phyloP scores from a whole-genome alignment of 2,329 filamentous ascomycete genomes.

The Fusarium subglutinans region DNA sequence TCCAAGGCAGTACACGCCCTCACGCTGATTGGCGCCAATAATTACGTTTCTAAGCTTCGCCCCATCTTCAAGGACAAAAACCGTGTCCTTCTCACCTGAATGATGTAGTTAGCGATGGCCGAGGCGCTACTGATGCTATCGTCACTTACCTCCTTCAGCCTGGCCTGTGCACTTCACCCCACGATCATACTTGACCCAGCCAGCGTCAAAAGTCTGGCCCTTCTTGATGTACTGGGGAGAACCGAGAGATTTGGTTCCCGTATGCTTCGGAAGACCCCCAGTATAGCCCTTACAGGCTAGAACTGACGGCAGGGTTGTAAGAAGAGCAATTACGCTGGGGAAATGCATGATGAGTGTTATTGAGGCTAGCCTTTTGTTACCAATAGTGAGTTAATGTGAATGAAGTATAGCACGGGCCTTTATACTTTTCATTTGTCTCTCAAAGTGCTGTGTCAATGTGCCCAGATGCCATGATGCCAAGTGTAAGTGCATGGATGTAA shows the following conservation, averaged over 20 bases:
- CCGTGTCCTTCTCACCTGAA: slow-evolving; percentile 45
- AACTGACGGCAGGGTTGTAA: slow-evolving; percentile 42
- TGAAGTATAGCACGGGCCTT: neutral
- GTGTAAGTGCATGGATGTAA: neutral
- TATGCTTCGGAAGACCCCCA: slow-evolving; percentile 45
- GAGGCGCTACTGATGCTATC: fast-evolving
- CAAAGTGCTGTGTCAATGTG: neutral
- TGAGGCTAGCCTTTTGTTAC: too few species aligned
- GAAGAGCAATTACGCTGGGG: slow-evolving; percentile 21
- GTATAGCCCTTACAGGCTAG: slow-evolving; percentile 43
- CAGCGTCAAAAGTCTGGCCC: slow-evolving; percentile 45
- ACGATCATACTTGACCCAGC: slow-evolving; percentile 51
- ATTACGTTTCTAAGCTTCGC: slow-evolving; percentile 57
- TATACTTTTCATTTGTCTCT: neutral
- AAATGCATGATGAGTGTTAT: neutral
- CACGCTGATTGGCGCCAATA: slow-evolving; percentile 56
- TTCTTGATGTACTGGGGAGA: slow-evolving; percentile 44
- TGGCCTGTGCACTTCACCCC: slow-evolving; percentile 54
- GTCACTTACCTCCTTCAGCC: slow-evolving; percentile 52
- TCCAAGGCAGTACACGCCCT: slow-evolving; percentile 58
- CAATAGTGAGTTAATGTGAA: too few species aligned
- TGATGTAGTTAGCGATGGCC: fast-evolving
- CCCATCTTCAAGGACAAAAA: slow-evolving; percentile 53
- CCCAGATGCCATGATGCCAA: neutral
- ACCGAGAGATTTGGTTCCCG: slow-evolving; percentile 41